Conservation (phyloP, 2,329 filamentous ascomycete genomes). For the Pseudogymnoascus sp. region DNA sequence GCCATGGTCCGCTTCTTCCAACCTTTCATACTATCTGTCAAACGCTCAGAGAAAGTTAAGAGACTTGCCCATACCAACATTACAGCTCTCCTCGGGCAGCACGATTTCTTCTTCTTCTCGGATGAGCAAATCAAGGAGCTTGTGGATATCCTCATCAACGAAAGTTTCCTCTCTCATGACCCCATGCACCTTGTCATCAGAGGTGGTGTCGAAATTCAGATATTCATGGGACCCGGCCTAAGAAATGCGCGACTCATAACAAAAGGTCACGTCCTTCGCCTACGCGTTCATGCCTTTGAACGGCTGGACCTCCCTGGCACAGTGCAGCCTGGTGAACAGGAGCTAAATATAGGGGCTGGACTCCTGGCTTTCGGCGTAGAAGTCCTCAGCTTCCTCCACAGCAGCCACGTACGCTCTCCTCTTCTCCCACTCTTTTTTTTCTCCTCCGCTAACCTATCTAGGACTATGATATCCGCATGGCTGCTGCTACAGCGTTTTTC, state of each 20-base stretch:
- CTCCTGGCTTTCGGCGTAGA: not conserved
- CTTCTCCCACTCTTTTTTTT: not conserved
- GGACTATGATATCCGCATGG: conserved; percentile 57
- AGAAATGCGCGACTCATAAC: conserved; percentile 2
- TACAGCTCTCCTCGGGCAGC: not conserved
- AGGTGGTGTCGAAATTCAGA: not conserved
- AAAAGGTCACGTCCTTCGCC: not conserved
- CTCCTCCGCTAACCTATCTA: conserved; percentile 23
- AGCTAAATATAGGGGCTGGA: not conserved
- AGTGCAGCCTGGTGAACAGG: not conserved
- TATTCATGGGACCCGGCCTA: not conserved
- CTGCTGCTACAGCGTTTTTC: conserved; percentile 46
- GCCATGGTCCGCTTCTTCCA: not conserved
- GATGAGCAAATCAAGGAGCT: conserved; percentile 30
- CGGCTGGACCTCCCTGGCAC: not conserved
- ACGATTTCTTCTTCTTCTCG: conserved; percentile 24
- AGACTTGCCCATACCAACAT: not conserved
- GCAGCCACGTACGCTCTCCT: not conserved
- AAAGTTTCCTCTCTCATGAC: not conserved
- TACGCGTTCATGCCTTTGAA: not conserved
- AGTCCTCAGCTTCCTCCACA: not conserved
- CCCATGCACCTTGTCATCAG: not conserved
- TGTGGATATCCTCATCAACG: not conserved
- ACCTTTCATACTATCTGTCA: not conserved
- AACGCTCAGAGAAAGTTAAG: not conserved